Conservation (phyloP, 371 early-diverging fungal species). For the Synchytrium microbalum region DNA sequence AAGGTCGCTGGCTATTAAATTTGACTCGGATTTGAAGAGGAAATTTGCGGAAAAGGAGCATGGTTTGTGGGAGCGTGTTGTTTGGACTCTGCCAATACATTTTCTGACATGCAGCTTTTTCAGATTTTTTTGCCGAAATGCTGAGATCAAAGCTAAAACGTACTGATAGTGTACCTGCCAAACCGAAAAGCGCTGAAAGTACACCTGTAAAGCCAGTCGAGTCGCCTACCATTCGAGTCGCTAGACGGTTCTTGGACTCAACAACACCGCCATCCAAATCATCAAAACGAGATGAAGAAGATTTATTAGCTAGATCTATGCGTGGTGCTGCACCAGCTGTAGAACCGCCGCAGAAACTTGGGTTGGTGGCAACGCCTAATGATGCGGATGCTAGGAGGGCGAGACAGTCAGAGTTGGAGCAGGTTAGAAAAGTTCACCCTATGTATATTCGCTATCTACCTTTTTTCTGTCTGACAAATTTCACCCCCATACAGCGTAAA, state of each 20-base stretch:
- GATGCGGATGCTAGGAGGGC: background rate
- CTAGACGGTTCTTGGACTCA: background rate
- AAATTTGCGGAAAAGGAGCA: background rate
- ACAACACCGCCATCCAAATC: background rate
- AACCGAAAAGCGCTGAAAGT: background rate
- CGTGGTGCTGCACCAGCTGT: background rate
- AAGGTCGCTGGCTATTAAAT: background rate
- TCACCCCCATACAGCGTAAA: background rate
- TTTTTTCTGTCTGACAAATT: background rate
- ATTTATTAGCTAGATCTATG: background rate
- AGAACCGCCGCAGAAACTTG: background rate
- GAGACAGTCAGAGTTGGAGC: background rate
- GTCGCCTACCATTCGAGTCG: background rate
- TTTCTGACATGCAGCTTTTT: no score
- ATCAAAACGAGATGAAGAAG: background rate
- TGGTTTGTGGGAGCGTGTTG: background rate
- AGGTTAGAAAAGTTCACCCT: no score
- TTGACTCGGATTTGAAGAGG: background rate
- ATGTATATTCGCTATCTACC: background rate
- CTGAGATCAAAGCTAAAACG: slow-evolving; percentile 26
- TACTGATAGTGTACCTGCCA: slow-evolving; percentile 6
- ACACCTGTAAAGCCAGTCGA: background rate
- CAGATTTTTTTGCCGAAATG: slow-evolving; percentile 30
- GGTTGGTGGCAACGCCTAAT: background rate
- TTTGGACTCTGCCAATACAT: background rate